phyloP scores from a whole-genome alignment of 2,329 filamentous ascomycete species.

The Penicillium janthinellum region DNA sequence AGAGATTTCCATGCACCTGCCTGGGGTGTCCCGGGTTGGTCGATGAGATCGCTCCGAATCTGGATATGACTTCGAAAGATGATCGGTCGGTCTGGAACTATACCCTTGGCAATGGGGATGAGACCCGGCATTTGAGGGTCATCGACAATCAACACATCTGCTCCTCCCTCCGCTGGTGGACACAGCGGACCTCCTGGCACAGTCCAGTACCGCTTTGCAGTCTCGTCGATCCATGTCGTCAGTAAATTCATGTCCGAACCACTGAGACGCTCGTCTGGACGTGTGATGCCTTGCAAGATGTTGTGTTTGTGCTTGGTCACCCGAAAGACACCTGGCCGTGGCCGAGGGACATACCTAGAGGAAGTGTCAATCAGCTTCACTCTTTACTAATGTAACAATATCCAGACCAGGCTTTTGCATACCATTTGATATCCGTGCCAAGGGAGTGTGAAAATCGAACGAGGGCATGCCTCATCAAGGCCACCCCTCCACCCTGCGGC shows the following conservation, averaged over 20 bases:
- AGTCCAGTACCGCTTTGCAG: conserved; percentile 75
- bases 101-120: conserved; percentile 71
- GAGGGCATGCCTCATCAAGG: conserved; percentile 77
- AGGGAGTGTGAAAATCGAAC: conserved; percentile 69
- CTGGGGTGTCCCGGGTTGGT: conserved; percentile 65
- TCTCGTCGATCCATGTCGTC: conserved; percentile 71
- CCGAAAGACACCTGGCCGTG: conserved; percentile 75
- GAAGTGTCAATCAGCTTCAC: no score
- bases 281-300: conserved; percentile 77
- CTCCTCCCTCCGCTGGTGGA: conserved; percentile 67
- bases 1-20: conserved; percentile 74
- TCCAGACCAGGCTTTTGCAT: conserved; percentile 25
- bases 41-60: conserved; percentile 72
- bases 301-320: conserved; percentile 89
- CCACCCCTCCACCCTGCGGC: conserved; percentile 80
- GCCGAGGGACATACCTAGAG: conserved; percentile 70
- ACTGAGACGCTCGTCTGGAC: conserved; percentile 65
- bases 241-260: conserved; percentile 64
- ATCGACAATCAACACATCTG: conserved; percentile 76
- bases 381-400: no score
- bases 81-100: conserved; percentile 72
- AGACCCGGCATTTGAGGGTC: conserved; percentile 83
- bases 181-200: conserved; percentile 67
- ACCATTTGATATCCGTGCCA: conserved; percentile 74
- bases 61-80: conserved; percentile 84